Evolutionary conservation across 2,329 filamentous ascomycete genomes (phyloP).

Genomic region (Hirsutella thompsonii): DNA sequence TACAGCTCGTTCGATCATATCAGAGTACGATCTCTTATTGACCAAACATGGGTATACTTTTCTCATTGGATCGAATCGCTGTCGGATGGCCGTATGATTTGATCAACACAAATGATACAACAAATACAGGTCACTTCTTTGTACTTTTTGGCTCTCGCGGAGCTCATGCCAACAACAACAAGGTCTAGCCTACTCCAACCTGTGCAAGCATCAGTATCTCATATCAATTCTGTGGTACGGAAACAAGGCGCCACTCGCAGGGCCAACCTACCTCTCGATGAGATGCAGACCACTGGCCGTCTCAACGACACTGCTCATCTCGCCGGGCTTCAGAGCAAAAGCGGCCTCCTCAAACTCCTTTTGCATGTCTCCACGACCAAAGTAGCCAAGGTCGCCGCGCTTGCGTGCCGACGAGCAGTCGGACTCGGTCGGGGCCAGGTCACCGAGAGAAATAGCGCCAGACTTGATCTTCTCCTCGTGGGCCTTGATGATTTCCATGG

Average conservation of each 20-base stretch:
- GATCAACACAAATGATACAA: too few species aligned
- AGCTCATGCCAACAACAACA: too few species aligned
- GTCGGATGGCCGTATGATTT: too few species aligned
- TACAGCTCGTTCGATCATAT: too few species aligned
- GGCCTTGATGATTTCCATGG: conserved; percentile 58
- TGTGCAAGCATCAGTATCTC: too few species aligned
- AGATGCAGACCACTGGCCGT: conserved; percentile 90
- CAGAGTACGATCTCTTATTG: too few species aligned
- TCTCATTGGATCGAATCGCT: too few species aligned
- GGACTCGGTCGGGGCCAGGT: conserved; percentile 78
- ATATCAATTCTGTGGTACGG: too few species aligned
- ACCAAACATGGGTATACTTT: too few species aligned
- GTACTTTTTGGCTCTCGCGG: too few species aligned
- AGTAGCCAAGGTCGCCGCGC: conserved; percentile 87
- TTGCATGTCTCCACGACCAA: conserved; percentile 93
- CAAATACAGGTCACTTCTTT: too few species aligned
- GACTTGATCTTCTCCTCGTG: conserved; percentile 67
- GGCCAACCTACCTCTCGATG: conserved; percentile 64
- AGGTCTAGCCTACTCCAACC: too few species aligned
- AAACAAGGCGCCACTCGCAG: neutral
- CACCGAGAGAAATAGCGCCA: conserved; percentile 57
- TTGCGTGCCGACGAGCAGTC: conserved; percentile 95
- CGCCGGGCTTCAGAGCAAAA: conserved; percentile 75
- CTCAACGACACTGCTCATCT: conserved; percentile 79
- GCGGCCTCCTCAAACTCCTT: conserved; percentile 96